phyloP scores from a whole-genome alignment of 257 asterid species.

The Fraxinus americana region DNA sequence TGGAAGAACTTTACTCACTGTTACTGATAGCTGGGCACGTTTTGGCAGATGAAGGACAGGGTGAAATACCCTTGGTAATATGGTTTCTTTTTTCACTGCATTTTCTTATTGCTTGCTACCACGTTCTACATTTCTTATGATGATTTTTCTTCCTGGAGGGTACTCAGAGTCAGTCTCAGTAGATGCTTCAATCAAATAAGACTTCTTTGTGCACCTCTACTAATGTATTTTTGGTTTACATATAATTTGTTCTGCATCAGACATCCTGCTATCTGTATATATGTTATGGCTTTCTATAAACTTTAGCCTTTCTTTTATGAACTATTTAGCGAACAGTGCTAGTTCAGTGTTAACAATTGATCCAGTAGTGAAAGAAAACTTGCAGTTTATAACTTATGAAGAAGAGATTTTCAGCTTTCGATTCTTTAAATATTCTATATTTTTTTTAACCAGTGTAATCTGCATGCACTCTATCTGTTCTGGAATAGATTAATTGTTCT shows the following conservation, averaged over 20 bases:
- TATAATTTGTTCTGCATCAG: constrained; percentile 15
- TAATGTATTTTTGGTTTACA: constrained; percentile 13
- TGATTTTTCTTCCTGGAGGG: constrained; percentile 14
- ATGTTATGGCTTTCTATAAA: not conserved
- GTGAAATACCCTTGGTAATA: constrained; percentile 92
- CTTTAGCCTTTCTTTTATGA: not conserved
- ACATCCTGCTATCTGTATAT: constrained; percentile 7
- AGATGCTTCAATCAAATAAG: constrained; percentile 1
- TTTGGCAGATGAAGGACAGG: constrained; percentile 93
- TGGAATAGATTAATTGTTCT: not conserved
- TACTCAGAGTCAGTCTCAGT: constrained; percentile 18
- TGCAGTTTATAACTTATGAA: not conserved
- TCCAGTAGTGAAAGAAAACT: not conserved
- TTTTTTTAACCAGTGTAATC: not conserved
- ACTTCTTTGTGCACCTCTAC: constrained; percentile 5
- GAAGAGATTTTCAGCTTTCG: not conserved
- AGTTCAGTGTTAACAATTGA: not conserved
- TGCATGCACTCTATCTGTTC: not conserved
- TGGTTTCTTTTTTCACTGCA: constrained; percentile 8
- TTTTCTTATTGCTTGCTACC: constrained; percentile 14
- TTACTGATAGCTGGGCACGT: constrained; percentile 87
- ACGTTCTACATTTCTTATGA: constrained; percentile 17
- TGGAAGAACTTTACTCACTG: constrained; percentile 96
- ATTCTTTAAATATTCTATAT: not conserved
- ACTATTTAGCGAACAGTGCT: not conserved